Evolutionary conservation across 768 basidiomycete genomes (phyloP), one percentile per base, ranked within the genome.

Genomic region (Fomitopsis pulvina): DNA sequence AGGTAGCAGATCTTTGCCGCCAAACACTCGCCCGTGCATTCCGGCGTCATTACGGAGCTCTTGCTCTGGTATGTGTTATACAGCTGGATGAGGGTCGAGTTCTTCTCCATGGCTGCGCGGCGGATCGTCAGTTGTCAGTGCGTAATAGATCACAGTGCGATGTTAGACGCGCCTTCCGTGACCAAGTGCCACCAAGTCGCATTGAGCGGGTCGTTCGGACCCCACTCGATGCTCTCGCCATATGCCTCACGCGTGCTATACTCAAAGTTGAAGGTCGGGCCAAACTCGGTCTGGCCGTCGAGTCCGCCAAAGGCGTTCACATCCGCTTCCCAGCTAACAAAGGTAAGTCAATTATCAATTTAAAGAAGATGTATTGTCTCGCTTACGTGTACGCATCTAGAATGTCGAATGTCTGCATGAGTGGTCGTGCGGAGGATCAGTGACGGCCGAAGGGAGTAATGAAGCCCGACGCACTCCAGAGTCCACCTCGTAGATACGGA

Each of bases 121-220:
- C 7, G 11, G 29, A 30, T 40, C n/a, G n/a, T 46, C n/a, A 46
- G 45, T 11, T 9, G 26, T 21, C 40, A 41, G 40, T 9, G 21
- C 18, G 4, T 10, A 16, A 29, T 8, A 45, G 5, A 3, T 27
- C 6, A 30, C 7, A 16, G 41, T n/a, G 28, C 10, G 14, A 20
- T 27, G 44, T 29, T 24, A 18, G 14, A 67, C 72, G 53, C 45
- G 80, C 83, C 74, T 66, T 87, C 84, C 16, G 85, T 87, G 37
- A 88, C 83, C 41, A 65, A 75, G 57, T 87, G 85, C 86, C 86
- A 88, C 81, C 83, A 88, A 11, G 86, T 87, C 5, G 84, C 83
- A 52, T 88, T 88, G 54, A 88, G 64, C 0, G 86, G 87, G 58
- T 84, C 84, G 45, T 71, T 68, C 3, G 66, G 59, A 24, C 70